Percentiles rank a stretch among this genome's conserved stretches.
These are phyloP conservation scores for Podosphaera aphanis DNA, from an alignment of 2,329 filamentous ascomycete genomes.

Conservation along the genomic window DNA sequence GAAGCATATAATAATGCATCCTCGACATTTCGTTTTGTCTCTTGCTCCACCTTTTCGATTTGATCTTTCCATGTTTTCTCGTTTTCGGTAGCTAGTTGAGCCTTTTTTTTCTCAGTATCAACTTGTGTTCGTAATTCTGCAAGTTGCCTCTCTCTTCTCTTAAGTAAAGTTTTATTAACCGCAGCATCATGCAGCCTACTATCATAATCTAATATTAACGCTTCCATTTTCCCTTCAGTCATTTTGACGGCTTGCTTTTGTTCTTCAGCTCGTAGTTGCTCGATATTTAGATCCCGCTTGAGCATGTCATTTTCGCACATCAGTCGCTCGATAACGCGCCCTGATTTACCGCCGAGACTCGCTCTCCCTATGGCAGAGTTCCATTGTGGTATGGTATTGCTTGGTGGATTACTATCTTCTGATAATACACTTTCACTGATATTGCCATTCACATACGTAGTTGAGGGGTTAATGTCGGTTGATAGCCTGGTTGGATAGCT, in stretches of 20 bases:
- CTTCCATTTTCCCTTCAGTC: conserved; percentile 48
- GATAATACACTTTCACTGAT: background rate
- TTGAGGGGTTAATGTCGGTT: conserved; percentile 13
- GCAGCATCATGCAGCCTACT: conserved; percentile 43
- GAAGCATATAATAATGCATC: conserved; percentile 39
- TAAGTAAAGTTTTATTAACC: conserved; percentile 46
- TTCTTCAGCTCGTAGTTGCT: conserved; percentile 42
- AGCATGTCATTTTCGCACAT: conserved; percentile 61
- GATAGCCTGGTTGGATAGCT: conserved; percentile 3
- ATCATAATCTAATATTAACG: conserved; percentile 44
- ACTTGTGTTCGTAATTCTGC: conserved; percentile 41
- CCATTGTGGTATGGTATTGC: conserved; percentile 20
- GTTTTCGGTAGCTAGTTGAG: conserved; percentile 32
- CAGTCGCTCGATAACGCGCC: conserved; percentile 57
- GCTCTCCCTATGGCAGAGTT: conserved; percentile 47
- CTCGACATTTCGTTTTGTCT: conserved; percentile 39
- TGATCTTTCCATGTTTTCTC: conserved; percentile 39
- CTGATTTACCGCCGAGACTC: conserved; percentile 43
- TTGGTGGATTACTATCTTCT: background rate
- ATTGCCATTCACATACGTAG: conserved; percentile 5
- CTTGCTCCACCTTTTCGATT: conserved; percentile 35
- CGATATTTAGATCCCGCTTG: conserved; percentile 47
- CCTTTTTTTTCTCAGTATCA: conserved; percentile 38
- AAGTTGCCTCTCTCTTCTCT: conserved; percentile 51
- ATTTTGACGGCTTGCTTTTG: conserved; percentile 43